Base-by-base conservation (phyloP, 257 asterid species). In the Scutellaria galericulata region DNA sequence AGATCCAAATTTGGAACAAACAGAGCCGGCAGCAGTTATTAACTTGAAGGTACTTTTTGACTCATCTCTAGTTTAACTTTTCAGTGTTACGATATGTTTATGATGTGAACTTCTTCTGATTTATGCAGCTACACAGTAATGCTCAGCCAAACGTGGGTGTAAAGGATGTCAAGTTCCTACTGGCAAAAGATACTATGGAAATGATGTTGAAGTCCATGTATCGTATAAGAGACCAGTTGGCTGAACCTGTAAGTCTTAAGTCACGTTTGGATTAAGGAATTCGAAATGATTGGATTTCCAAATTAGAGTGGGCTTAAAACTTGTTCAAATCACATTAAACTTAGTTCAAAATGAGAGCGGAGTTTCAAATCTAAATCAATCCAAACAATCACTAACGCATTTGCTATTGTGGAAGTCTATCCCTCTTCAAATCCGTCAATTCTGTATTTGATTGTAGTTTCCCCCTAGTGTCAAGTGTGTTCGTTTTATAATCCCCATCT, bases 121-220 rank as follows among this genome's bases (percentile, higher is more conserved):
- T 69, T 63, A 37, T 71, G 72, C 85, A 82, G 91, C 87, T 82
- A 65, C 83, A 75, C 20, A 22, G 75, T 44, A 83, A 80, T 66
- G 83, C 80, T 52, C 81, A 50, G 71, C 71, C 81, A 13, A 76
- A 70, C 67, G 7, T 47, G 42, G 85, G 79, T 27, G 83, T 82
- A 66, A 69, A 58, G 52, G 78, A 78, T 45, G 81, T 78, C 51
- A 78, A 83, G 76, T 86, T 86, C 74, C 85, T 79, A 76, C 69
- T 84, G 80, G 83, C 83, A 3, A 86, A 84, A 64, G 92, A 85
- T 78, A 78, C 89, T 5, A 81, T 86, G 85, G 89, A 86, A 57
- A 75, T 80, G 82, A 86, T 83, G 90, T 71, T 88, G 82, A 78
- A 83, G 70, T 86, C 95, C 78, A 86, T 88, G 90, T 81, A 88